These are phyloP conservation scores for Carex cristatella DNA, from an alignment of 176 grass and related monocot species.

Conservation along the genomic window DNA sequence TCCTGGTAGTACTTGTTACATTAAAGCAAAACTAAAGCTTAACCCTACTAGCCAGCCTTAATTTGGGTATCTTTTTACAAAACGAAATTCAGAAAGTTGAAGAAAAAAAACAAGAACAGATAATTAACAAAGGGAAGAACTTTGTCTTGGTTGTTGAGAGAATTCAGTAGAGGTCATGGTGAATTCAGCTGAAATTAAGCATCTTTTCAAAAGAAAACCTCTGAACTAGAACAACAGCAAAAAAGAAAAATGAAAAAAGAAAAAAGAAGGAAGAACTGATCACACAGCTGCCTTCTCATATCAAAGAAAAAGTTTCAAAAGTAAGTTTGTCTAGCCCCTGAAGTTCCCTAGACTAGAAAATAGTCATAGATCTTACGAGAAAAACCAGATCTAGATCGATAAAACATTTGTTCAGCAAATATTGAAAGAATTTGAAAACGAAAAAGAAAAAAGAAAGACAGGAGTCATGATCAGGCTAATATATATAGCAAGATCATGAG, in stretches of 20 bases:
- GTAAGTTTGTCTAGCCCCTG: neutral
- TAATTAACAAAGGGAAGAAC: neutral
- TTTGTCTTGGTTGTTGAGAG: neutral
- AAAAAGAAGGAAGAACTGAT: neutral
- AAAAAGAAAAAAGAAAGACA: neutral
- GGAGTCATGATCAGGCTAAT: neutral
- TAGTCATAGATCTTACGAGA: neutral
- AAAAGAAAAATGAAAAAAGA: neutral
- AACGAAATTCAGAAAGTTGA: neutral
- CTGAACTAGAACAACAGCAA: neutral
- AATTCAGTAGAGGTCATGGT: neutral
- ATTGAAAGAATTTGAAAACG: neutral
- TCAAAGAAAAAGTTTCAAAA: neutral
- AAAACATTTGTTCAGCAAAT: neutral
- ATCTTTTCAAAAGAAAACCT: neutral
- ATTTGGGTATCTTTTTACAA: neutral
- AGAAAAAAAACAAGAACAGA: neutral
- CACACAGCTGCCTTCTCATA: neutral
- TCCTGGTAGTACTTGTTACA: neutral
- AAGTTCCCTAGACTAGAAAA: neutral
- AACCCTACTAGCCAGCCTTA: neutral
- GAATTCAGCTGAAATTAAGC: neutral
- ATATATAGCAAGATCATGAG: neutral
- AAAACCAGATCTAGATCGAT: slow-evolving; percentile 21
- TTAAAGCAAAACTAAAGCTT: neutral